A percentile compares a stretch with the other conserved stretches of the same genome.
Evolutionary conservation across 1,284 basidiomycete genomes (phyloP).

Genomic region (Heterobasidion parviporum): DNA sequence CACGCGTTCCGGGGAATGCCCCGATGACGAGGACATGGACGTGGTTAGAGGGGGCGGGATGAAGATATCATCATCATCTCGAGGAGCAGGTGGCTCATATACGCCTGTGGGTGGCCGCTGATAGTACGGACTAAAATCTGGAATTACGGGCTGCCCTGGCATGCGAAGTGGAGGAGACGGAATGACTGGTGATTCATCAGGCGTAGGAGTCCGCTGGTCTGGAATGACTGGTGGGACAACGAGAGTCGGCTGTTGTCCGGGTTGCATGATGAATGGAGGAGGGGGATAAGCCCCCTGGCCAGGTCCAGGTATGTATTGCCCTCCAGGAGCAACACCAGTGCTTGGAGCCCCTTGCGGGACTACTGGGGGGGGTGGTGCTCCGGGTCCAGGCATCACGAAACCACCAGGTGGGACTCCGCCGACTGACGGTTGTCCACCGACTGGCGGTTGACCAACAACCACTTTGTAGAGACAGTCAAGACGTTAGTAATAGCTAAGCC

Average conservation of each 20-base stretch:
- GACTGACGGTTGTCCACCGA: neutral
- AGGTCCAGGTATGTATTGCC: neutral
- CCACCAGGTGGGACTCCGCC: neutral
- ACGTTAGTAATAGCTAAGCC: neutral
- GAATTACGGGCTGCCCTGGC: conserved; percentile 3
- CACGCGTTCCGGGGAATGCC: neutral
- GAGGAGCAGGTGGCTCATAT: neutral
- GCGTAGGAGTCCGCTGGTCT: conserved; percentile 3
- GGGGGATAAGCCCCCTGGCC: neutral
- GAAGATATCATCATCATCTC: neutral
- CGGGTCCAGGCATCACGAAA: neutral
- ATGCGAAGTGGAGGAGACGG: conserved; percentile 4
- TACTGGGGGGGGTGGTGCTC: neutral
- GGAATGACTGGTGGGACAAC: conserved; percentile 4
- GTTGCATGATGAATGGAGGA: neutral
- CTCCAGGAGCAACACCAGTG: neutral
- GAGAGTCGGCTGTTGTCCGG: neutral
- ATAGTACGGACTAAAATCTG: neutral
- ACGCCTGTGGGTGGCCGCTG: neutral
- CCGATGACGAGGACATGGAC: neutral
- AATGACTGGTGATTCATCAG: conserved; percentile 4
- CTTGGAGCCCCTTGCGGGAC: neutral
- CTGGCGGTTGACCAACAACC: neutral
- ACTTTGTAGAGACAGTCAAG: no score
- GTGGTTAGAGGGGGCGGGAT: neutral